phyloP scores from a whole-genome alignment of 352 stramenopile genomes.

The Phytophthora macrochlamydospora region DNA sequence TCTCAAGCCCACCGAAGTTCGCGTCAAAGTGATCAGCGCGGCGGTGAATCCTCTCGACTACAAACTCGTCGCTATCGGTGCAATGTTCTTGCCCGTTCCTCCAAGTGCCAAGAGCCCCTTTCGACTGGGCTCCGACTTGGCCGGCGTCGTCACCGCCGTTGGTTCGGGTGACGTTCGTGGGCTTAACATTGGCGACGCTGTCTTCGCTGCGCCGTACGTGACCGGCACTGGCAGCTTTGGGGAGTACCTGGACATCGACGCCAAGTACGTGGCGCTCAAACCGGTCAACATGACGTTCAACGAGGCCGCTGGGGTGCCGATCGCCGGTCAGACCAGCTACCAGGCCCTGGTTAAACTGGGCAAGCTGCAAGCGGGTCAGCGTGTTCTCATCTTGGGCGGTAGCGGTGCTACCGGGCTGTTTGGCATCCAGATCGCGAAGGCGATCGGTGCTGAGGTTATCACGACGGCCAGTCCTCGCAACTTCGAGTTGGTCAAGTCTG shows the following conservation, averaged over 20 bases:
- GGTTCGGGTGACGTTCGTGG: constrained; percentile 15
- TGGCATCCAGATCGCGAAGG: constrained; percentile 62
- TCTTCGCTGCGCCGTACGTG: constrained; percentile 21
- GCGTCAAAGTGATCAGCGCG: constrained; percentile 29
- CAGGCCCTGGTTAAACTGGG: constrained; percentile 32
- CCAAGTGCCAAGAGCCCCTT: constrained; percentile 17
- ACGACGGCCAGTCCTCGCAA: constrained; percentile 44
- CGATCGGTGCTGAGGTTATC: constrained; percentile 30
- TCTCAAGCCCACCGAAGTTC: constrained; percentile 21
- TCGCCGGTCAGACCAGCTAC: constrained; percentile 37
- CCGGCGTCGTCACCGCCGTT: constrained; percentile 26
- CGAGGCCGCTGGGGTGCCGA: constrained; percentile 35
- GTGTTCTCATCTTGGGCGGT: constrained; percentile 55
- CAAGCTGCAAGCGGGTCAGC: constrained; percentile 18
- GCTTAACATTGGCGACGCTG: constrained; percentile 26
- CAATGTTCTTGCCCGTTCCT: constrained; percentile 9
- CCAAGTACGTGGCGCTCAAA: constrained; percentile 41
- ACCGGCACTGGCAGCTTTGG: constrained; percentile 25
- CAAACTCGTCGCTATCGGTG: constrained; percentile 20
- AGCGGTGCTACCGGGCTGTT: constrained; percentile 53
- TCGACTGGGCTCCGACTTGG: constrained; percentile 26
- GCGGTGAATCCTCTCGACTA: constrained; percentile 36
- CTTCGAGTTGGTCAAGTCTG: constrained; percentile 32
- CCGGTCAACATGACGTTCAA: constrained; percentile 47
- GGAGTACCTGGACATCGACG: constrained; percentile 37